Evolutionary conservation across 2,329 filamentous ascomycete species (phyloP).

Genomic region (Gaeumannomyces tritici): DNA sequence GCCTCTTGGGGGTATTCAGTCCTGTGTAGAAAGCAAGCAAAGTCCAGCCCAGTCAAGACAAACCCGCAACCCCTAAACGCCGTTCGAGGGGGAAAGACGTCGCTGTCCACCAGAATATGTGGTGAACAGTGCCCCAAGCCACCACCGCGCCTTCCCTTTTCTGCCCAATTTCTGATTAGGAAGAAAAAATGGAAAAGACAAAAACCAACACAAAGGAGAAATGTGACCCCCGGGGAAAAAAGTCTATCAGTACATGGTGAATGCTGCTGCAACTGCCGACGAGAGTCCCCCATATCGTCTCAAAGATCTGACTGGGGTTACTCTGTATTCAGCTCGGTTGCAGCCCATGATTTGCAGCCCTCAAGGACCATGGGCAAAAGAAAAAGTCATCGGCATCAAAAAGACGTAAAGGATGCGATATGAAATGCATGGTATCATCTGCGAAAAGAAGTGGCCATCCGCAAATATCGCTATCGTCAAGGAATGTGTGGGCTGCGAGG

Average conservation of each 20-base stretch:
- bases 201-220: slow-evolving; percentile 7
- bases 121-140: not conserved
- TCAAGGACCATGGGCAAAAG: slow-evolving; percentile 4
- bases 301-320: slow-evolving; percentile 2
- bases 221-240: not conserved
- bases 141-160: not conserved
- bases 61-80: slow-evolving; percentile 4
- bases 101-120: not conserved
- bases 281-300: not conserved
- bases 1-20: slow-evolving; percentile 4
- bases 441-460: slow-evolving; percentile 6
- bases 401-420: no score
- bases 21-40: slow-evolving; percentile 3
- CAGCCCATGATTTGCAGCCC: not conserved
- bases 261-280: slow-evolving; percentile 9
- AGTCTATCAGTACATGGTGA: slow-evolving; percentile 22
- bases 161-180: slow-evolving; percentile 5
- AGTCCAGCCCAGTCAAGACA: slow-evolving; percentile 1
- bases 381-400: slow-evolving; percentile 4
- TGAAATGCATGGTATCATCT: slow-evolving; percentile 15
- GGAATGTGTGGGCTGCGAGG: slow-evolving; percentile 8
- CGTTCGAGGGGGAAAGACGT: slow-evolving; percentile 1
- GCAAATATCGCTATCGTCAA: slow-evolving; percentile 7
- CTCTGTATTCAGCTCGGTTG: slow-evolving; percentile 6
- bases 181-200: slow-evolving; percentile 7